Base-by-base conservation (phyloP, 306 rosid genomes). In the Cyclanthera cordifolia region DNA sequence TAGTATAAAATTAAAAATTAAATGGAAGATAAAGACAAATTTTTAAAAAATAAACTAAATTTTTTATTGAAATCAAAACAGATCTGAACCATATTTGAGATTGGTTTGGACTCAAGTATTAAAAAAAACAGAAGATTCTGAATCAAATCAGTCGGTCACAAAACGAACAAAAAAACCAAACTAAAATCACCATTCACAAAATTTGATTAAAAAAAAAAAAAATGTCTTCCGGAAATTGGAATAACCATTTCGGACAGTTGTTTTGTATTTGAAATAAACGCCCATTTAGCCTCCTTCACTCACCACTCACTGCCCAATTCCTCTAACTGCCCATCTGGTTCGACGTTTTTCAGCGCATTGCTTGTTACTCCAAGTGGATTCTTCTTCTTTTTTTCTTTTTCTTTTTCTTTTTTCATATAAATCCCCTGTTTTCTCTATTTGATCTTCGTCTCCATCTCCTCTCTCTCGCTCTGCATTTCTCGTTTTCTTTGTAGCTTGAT, bases 401-500 rank as follows among this genome's bases (percentile, higher is more conserved):
- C 4, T 32, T 32, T 4, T 2, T 28, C 2, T 28, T 28, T 4
- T 2, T 28, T 16, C 27, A 8, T 32, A 60, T 60, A 17, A 60
- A 60, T 10, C 25, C 48, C 67, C 7, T 19, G n/a, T 37, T 10
- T 37, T 37, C 46, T 19, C n/a, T 19, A 37, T 9, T 19, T 28
- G 17, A 49, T 66, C 7, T 0, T 66, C 55, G 8, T 66, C 54
- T 66, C 16, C 54, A 15, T 24, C 54, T 4, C 71, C 0, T 19
- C 6, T 64, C 60, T 66, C 48, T 54, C 59, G 45, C 5, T 24
- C 53, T 19, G 21, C 68, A 43, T 11, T 14, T 30, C 64, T 14
- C 12, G 8, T 34, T 34, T 34, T 34, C 9, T 5, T 34, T 34
- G 69, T 74, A 66, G 84, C 75, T 78, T 74, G 12, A 49, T 49